These are phyloP conservation scores for Epichloe sylvatica DNA, from an alignment of 2,329 filamentous ascomycete genomes.

Conservation along the genomic window DNA sequence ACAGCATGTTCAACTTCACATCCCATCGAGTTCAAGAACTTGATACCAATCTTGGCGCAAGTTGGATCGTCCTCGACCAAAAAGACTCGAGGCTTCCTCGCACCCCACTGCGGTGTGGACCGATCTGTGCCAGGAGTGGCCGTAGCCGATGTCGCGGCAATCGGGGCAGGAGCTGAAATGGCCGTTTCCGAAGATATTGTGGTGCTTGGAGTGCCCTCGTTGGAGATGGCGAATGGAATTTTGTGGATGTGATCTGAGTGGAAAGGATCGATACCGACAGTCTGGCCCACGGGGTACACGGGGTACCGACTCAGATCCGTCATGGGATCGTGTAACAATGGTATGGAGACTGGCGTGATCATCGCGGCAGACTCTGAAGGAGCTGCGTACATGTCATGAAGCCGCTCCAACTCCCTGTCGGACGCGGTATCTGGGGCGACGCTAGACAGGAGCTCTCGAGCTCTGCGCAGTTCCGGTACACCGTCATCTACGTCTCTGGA, in stretches of 20 bases:
- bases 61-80: constrained; percentile 74
- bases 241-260: constrained; percentile 90
- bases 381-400: constrained; percentile 40
- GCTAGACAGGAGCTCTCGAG: constrained; percentile 41
- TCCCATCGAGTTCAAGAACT: constrained; percentile 51
- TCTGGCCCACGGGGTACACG: constrained; percentile 83
- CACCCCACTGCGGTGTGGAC: constrained; percentile 37
- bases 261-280: constrained; percentile 87
- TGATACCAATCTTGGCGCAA: constrained; percentile 53
- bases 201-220: constrained; percentile 29
- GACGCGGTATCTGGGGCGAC: constrained; percentile 37
- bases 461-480: constrained; percentile 39
- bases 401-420: constrained; percentile 41
- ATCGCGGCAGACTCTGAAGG: constrained; percentile 38
- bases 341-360: constrained; percentile 27
- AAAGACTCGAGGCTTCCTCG: constrained; percentile 62
- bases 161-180: constrained; percentile 8
- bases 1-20: constrained; percentile 56
- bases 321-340: constrained; percentile 39
- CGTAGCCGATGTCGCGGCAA: constrained; percentile 7
- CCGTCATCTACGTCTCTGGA: constrained; percentile 35
- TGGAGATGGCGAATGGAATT: constrained; percentile 69
- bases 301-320: constrained; percentile 45
- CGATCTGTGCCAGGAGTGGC: constrained; percentile 20
- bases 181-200: constrained; percentile 25